A percentile compares a stretch with the other conserved stretches of the same genome.
Evolutionary conservation across 2,329 filamentous ascomycete genomes (phyloP).

Genomic region (Hirsutella minnesotensis): DNA sequence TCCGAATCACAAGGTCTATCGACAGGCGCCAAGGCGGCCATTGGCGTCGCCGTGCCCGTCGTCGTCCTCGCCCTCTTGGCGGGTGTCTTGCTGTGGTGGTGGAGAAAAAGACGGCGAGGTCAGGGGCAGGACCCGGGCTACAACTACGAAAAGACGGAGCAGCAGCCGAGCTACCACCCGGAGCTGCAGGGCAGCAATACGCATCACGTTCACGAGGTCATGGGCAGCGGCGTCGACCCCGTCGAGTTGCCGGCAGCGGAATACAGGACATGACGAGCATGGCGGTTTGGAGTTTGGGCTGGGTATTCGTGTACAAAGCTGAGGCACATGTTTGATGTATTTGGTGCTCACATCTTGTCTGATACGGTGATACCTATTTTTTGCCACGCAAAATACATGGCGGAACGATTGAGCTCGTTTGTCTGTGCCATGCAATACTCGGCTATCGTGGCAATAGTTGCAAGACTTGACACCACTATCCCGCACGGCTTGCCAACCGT

Average conservation of each 20-base stretch:
- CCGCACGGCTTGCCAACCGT: no score
- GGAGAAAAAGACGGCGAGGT: constrained; percentile 6
- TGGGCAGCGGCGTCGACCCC: neutral
- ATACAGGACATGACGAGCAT: neutral
- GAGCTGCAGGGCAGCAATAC: neutral
- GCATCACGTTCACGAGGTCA: constrained; percentile 1
- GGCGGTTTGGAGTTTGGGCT: neutral
- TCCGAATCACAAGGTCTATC: constrained; percentile 6
- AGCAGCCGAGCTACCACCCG: neutral
- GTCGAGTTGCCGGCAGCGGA: constrained; percentile 1
- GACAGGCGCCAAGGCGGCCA: constrained; percentile 13
- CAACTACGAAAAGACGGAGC: neutral
- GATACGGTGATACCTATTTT: no score
- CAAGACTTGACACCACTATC: no score
- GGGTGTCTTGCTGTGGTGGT: constrained; percentile 16
- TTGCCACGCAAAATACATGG: no score
- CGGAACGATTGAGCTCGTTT: no score
- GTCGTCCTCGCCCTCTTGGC: constrained; percentile 13
- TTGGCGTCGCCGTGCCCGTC: constrained; percentile 19
- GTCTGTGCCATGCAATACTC: no score
- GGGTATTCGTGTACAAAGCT: no score
- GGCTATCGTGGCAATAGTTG: no score
- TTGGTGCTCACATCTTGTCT: no score
- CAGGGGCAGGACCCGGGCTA: neutral
- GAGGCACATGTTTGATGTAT: no score